Evolutionary conservation across 1,284 basidiomycete species (phyloP).

Genomic region (Trametes versicolor): DNA sequence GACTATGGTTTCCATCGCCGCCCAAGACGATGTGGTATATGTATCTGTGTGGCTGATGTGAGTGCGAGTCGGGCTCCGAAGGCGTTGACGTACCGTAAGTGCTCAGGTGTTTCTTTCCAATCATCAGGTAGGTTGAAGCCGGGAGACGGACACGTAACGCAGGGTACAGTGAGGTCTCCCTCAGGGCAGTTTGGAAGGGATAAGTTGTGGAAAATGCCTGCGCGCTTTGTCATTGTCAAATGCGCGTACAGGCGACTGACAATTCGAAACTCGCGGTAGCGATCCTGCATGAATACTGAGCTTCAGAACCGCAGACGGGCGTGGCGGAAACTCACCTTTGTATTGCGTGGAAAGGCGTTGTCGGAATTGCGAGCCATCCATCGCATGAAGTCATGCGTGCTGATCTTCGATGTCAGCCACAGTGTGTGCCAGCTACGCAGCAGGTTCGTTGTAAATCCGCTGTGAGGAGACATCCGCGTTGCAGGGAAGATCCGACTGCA

Average conservation of each 20-base stretch:
- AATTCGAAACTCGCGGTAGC: conserved; percentile 9
- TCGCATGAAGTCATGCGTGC: not conserved
- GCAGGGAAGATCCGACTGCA: not conserved
- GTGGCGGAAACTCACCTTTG: not conserved
- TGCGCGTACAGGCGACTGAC: not conserved
- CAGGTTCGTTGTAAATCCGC: not conserved
- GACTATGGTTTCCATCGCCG: conserved; percentile 8
- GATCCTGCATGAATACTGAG: too few relatives aligned
- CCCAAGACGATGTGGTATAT: conserved; percentile 4
- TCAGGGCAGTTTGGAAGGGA: not conserved
- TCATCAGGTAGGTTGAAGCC: conserved; percentile 7
- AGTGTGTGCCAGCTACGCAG: not conserved
- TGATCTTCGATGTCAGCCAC: not conserved
- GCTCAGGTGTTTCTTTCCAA: not conserved
- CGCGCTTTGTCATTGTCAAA: conserved; percentile 1
- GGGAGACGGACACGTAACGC: conserved; percentile 6
- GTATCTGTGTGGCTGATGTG: too few relatives aligned
- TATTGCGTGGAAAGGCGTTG: conserved; percentile 1
- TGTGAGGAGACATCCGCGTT: not conserved
- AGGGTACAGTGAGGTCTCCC: conserved; percentile 1
- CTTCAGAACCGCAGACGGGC: too few relatives aligned
- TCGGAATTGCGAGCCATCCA: not conserved
- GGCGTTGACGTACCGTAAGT: not conserved
- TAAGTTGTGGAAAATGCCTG: not conserved
- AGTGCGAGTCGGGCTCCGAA: too few relatives aligned